Conservation (phyloP, 2,329 filamentous ascomycete species). For the Cucurbitaria berberidis region DNA sequence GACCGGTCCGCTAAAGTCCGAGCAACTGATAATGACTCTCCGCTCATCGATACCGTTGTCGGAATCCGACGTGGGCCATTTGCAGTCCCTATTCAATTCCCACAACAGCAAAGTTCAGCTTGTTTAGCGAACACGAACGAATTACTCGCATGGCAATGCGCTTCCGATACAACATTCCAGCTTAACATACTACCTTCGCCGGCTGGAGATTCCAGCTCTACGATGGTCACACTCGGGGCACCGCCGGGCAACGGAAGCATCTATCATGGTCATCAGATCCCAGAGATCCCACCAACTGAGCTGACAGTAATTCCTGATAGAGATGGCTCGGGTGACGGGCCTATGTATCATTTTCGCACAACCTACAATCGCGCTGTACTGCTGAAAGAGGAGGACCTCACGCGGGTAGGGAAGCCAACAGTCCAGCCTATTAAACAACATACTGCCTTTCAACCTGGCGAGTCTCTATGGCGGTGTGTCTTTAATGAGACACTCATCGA, state of each 20-base stretch:
- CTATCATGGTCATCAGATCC: slow-evolving; percentile 27
- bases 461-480: slow-evolving; percentile 33
- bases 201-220: slow-evolving; percentile 4
- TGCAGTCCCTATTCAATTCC: slow-evolving; percentile 19
- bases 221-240: slow-evolving; percentile 22
- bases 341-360: slow-evolving; percentile 30
- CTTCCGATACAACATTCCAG: slow-evolving; percentile 21
- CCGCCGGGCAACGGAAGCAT: slow-evolving; percentile 10
- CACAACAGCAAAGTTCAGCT: slow-evolving; percentile 33
- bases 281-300: slow-evolving; percentile 15
- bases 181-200: slow-evolving; percentile 27
- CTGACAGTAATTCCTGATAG: slow-evolving; percentile 2
- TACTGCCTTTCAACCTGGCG: slow-evolving; percentile 15
- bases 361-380: slow-evolving; percentile 33
- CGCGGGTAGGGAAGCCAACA: neutral
- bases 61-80: slow-evolving; percentile 31
- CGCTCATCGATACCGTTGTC: neutral
- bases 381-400: slow-evolving; percentile 22
- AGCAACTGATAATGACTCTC: slow-evolving; percentile 1
- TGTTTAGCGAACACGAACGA: slow-evolving; percentile 35
- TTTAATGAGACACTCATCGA: slow-evolving; percentile 37
- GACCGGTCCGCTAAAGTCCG: slow-evolving; percentile 1
- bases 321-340: slow-evolving; percentile 1
- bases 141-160: slow-evolving; percentile 34
- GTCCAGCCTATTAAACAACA: neutral